These are phyloP conservation scores for Corylus heterophylla DNA, from an alignment of 306 rosid genomes.

Conservation along the genomic window DNA sequence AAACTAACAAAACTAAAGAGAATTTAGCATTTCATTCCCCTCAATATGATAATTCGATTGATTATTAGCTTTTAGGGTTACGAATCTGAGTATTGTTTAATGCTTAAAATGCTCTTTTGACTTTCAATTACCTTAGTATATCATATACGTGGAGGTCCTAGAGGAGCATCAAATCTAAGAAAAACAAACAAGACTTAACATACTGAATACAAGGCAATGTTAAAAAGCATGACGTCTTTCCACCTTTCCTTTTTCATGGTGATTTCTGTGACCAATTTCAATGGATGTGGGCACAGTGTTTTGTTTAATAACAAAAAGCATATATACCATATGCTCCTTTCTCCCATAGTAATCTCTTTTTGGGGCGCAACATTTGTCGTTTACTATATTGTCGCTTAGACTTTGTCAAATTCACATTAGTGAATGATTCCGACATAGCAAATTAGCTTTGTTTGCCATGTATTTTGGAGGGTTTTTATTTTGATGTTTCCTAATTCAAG, in stretches of 20 bases:
- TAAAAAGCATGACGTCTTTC: constrained; percentile 1
- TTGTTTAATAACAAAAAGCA: constrained; percentile 20
- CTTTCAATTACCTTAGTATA: constrained; percentile 8
- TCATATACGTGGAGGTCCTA: constrained; percentile 1
- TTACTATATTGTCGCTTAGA: not conserved
- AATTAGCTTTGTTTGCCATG: too few species aligned
- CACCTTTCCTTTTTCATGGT: constrained; percentile 1
- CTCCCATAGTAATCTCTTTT: constrained; percentile 8
- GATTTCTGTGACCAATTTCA: constrained; percentile 25
- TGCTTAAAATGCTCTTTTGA: not conserved
- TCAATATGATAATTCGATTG: not conserved
- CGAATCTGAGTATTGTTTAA: not conserved
- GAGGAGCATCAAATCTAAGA: constrained; percentile 27
- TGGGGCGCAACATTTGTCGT: constrained; percentile 16
- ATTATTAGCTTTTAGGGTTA: not conserved
- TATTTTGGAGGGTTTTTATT: too few species aligned
- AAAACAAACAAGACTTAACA: constrained; percentile 14
- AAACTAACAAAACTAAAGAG: too few species aligned
- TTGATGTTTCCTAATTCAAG: too few species aligned
- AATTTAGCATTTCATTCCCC: too few species aligned
- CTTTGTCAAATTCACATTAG: not conserved
- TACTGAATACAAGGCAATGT: constrained; percentile 2
- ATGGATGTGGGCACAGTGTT: constrained; percentile 20
- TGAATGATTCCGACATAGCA: not conserved
- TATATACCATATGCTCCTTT: constrained; percentile 31